Evolutionary conservation across 768 basidiomycete species (phyloP).

Genomic region (Arthromyces matolae): DNA sequence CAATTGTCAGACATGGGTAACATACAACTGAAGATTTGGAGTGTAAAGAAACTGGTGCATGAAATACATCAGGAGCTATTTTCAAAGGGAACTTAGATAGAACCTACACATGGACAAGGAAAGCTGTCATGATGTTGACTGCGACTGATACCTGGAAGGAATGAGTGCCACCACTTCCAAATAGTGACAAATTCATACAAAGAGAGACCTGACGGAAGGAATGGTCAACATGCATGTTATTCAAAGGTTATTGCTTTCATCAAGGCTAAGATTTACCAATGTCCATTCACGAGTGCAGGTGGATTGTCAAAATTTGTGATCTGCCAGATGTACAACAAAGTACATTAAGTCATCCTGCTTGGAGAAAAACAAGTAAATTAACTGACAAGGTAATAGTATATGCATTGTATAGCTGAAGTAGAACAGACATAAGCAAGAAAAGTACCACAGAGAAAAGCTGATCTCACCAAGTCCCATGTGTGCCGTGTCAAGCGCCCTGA

Average conservation of each 20-base stretch:
- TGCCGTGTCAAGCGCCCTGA: conserved; percentile 28
- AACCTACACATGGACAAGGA: conserved; percentile 30
- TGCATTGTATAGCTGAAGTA: conserved; percentile 25
- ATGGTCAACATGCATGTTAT: neutral
- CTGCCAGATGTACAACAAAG: conserved; percentile 16
- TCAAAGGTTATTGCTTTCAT: neutral
- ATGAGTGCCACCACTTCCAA: neutral
- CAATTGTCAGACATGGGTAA: neutral
- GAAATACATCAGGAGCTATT: neutral
- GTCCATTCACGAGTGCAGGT: conserved; percentile 27
- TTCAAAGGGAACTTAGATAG: neutral
- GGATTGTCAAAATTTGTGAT: conserved; percentile 36
- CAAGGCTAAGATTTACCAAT: conserved; percentile 31
- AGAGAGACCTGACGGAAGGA: conserved; percentile 28
- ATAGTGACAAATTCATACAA: conserved; percentile 21
- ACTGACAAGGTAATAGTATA: conserved; percentile 38
- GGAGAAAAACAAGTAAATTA: neutral
- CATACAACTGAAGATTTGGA: conserved; percentile 30
- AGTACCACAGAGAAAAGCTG: neutral
- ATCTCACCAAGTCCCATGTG: conserved; percentile 28
- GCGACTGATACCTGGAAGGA: conserved; percentile 22
- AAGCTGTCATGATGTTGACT: conserved; percentile 28
- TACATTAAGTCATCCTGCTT: neutral
- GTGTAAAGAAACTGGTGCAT: conserved; percentile 28
- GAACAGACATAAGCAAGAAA: neutral